phyloP scores from a whole-genome alignment of 352 stramenopile genomes.

The Phytopythium cucurbitacearum region DNA sequence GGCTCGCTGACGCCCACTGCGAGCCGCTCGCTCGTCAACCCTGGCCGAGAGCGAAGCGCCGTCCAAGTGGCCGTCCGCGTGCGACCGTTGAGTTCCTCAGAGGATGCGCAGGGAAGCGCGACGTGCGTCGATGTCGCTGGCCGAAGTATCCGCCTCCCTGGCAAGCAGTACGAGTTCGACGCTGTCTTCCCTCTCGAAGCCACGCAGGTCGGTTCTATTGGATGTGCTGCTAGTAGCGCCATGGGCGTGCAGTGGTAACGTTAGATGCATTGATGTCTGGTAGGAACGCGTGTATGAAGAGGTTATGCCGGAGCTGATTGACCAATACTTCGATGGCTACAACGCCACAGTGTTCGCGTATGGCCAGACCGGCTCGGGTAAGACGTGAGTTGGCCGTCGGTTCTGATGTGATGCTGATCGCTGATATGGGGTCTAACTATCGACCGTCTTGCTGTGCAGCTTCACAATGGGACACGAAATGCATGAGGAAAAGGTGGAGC shows the following conservation, averaged over 20 bases:
- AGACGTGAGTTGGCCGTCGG: constrained; percentile 39
- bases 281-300: constrained; percentile 50
- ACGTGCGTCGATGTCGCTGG: constrained; percentile 21
- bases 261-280: neutral
- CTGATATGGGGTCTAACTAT: neutral
- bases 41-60: constrained; percentile 2
- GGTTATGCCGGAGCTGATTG: constrained; percentile 56
- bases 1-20: neutral
- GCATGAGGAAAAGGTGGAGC: constrained; percentile 16
- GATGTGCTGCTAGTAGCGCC: neutral
- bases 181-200: constrained; percentile 49
- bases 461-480: constrained; percentile 94
- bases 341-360: constrained; percentile 95
- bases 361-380: constrained; percentile 90
- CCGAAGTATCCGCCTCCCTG: constrained; percentile 17
- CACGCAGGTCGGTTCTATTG: constrained; percentile 10
- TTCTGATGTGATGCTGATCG: neutral
- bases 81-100: constrained; percentile 25
- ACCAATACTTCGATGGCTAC: constrained; percentile 92
- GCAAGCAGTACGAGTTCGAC: constrained; percentile 76
- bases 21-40: neutral
- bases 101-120: constrained; percentile 19
- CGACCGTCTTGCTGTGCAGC: constrained; percentile 46
- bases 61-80: constrained; percentile 31
- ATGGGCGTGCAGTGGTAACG: neutral